Evolutionary conservation across 495 filamentous ascomycete species (phyloP).

Genomic region (Wilcoxina mikolae): DNA sequence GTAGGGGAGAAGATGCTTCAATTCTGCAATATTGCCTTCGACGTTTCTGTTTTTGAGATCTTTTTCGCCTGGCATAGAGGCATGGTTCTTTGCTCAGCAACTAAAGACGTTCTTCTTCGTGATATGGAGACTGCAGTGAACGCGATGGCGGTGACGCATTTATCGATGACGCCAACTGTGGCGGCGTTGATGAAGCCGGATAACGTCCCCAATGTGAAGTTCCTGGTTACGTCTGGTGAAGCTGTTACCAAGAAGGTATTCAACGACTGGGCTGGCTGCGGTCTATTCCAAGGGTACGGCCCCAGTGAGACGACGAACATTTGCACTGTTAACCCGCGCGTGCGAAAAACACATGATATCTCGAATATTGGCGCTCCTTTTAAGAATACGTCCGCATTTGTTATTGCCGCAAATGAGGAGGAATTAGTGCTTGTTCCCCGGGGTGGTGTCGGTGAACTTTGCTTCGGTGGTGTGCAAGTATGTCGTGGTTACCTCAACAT

Average conservation of each 20-base stretch:
- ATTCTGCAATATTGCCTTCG: slow-evolving; percentile 58
- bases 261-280: slow-evolving; percentile 47
- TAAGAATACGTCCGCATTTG: slow-evolving; percentile 55
- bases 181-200: slow-evolving; percentile 48
- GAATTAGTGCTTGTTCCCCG: slow-evolving; percentile 38
- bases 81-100: slow-evolving; percentile 55
- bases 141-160: slow-evolving; percentile 48
- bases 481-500: slow-evolving; percentile 52
- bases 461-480: slow-evolving; percentile 69
- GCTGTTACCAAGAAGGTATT: slow-evolving; percentile 51
- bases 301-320: slow-evolving; percentile 62
- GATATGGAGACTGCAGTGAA: slow-evolving; percentile 48
- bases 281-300: slow-evolving; percentile 59
- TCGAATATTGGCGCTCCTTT: slow-evolving; percentile 53
- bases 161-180: slow-evolving; percentile 64
- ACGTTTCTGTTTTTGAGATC: slow-evolving; percentile 68
- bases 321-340: slow-evolving; percentile 44
- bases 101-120: slow-evolving; percentile 48
- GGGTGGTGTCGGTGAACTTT: slow-evolving; percentile 64
- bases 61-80: slow-evolving; percentile 62
- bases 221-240: slow-evolving; percentile 59
- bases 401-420: slow-evolving; percentile 35
- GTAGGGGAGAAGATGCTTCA: slow-evolving; percentile 45
- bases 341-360: slow-evolving; percentile 33
- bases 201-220: slow-evolving; percentile 48